Base-by-base conservation (phyloP, 768 basidiomycete species). In the Lyophyllum atratum region DNA sequence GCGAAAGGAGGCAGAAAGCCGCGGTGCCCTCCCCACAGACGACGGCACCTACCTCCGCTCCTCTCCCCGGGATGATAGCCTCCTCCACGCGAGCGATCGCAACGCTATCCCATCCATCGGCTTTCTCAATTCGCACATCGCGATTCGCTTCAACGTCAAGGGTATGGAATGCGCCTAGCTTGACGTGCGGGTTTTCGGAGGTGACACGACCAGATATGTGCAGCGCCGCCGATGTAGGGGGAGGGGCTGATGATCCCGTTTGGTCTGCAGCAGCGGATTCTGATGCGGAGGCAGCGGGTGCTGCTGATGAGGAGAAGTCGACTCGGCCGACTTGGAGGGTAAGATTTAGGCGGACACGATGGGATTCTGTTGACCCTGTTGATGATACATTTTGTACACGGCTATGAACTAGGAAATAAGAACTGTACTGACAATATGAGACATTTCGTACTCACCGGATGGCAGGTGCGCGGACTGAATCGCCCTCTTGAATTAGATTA, bases 21-120 rank as follows among this genome's bases (percentile, higher is more conserved):
- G 97, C 97, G 2, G 85, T 87, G 19, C 97, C 97, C 78, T 99
- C 97, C 31, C 97, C 96, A 62, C 92, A 93, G 4, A 99, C 93
- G 22, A 99, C 82, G 0, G 97, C 97, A 14, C 92, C 97, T 4
- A 99, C 89, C 66, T 99, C 97, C 4, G 97, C 97, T 0, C 97
- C 96, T 63, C 90, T 79, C 24, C 96, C 97, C n/a, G 94, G 94
- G 37, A 92, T 77, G 53, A 93, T 95, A 21, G 94, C 84, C 59
- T 98, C 97, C 50, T 91, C 80, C 0, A 99, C 84, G 19, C 96
- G 80, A 26, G 85, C 81, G 14, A 89, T 70, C 1, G 95, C 90
- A 50, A 99, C 75, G 56, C 90, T 93, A 66, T 99, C 97, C 97
- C 97, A 99, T 15, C 91, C 92, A 52, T 89, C 84, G 34, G 63